Conservation (phyloP, 2,329 filamentous ascomycete species). For the Ceratocystis ficicola region DNA sequence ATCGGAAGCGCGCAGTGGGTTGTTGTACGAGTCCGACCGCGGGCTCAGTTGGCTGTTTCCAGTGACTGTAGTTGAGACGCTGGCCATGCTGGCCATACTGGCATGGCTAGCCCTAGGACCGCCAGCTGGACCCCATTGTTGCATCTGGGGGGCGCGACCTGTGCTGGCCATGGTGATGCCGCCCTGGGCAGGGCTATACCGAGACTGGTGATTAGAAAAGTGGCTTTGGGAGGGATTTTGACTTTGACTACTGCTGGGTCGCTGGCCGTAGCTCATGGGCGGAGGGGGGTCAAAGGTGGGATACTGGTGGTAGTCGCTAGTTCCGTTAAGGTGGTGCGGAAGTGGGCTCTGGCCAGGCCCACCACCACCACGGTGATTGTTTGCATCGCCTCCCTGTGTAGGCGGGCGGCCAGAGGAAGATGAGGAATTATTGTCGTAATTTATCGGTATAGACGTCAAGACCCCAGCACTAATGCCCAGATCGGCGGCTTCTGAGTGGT, state of each 20-base stretch:
- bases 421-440: conserved; percentile 53
- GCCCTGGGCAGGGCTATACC: conserved; percentile 43
- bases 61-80: conserved; percentile 41
- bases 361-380: conserved; percentile 50
- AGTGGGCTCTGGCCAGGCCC: conserved; percentile 53
- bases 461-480: conserved; percentile 63
- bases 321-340: conserved; percentile 74
- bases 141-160: conserved; percentile 60
- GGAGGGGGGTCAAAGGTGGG: conserved; percentile 53
- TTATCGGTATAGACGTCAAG: conserved; percentile 66
- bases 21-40: conserved; percentile 42
- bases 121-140: conserved; percentile 56
- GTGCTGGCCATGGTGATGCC: conserved; percentile 57
- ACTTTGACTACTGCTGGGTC: conserved; percentile 33
- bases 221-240: conserved; percentile 30
- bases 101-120: conserved; percentile 40
- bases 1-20: conserved; percentile 38
- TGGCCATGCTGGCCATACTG: conserved; percentile 34
- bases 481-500: conserved; percentile 52
- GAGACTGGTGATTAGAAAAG: conserved; percentile 1
- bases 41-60: conserved; percentile 45
- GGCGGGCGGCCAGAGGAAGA: conserved; percentile 53
- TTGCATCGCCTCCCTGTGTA: conserved; percentile 50
- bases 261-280: conserved; percentile 29
- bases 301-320: conserved; percentile 81